These are phyloP conservation scores for Tulasnella sp. DNA, from an alignment of 768 basidiomycete species.

Conservation along the genomic window DNA sequence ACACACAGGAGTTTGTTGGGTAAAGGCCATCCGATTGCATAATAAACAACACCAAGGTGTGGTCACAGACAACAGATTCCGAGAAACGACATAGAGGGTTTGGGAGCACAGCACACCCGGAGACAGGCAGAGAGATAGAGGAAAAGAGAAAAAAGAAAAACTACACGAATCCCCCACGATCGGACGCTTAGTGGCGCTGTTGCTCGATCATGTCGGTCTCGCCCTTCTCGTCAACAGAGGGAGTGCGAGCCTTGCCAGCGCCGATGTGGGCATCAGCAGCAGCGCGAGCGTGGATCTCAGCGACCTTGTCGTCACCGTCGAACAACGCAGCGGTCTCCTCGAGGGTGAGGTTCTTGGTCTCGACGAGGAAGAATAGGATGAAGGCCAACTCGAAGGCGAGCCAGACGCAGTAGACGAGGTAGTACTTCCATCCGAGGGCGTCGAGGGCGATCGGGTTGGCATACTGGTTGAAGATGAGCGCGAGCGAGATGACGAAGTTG, in stretches of 20 bases:
- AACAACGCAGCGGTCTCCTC: slow-evolving; percentile 77
- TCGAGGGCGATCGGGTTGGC: slow-evolving; percentile 71
- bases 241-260: not conserved
- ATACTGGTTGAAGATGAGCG: slow-evolving; percentile 85
- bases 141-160: not conserved
- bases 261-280: not conserved
- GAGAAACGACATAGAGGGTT: not conserved
- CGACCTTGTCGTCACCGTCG: slow-evolving; percentile 50
- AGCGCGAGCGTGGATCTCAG: slow-evolving; percentile 12
- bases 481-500: slow-evolving; percentile 63
- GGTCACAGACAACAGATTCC: not conserved
- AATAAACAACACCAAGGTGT: not conserved
- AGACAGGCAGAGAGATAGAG: not conserved
- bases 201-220: slow-evolving; percentile 9
- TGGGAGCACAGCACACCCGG: not conserved
- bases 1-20: not conserved
- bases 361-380: slow-evolving; percentile 44
- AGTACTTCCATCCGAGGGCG: slow-evolving; percentile 62
- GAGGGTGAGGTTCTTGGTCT: slow-evolving; percentile 40
- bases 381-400: slow-evolving; percentile 53
- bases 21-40: not conserved
- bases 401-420: slow-evolving; percentile 65
- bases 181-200: not conserved
- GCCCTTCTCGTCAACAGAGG: slow-evolving; percentile 10
- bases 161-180: not conserved